Evolutionary conservation across 225 moss, liverwort and hornwort genomes (phyloP).

Genomic region (Pseudisothecium myosuroides): DNA sequence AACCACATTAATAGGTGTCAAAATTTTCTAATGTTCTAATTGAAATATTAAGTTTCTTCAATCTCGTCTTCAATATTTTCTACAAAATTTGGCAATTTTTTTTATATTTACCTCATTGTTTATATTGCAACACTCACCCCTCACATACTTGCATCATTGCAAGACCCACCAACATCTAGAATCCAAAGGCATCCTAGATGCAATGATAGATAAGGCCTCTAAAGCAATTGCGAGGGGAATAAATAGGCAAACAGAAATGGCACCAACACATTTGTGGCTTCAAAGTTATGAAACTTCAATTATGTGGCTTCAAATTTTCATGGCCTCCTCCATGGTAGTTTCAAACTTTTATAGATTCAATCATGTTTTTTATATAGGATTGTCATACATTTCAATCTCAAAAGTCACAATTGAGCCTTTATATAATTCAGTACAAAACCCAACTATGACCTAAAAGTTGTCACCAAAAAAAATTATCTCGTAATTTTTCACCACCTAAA

Average conservation of each 20-base stretch:
- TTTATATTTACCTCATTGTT: too few relatives aligned
- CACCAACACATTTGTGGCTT: not conserved
- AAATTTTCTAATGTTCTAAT: too few relatives aligned
- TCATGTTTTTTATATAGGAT: accelerated
- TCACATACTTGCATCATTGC: not conserved
- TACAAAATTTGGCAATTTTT: too few relatives aligned
- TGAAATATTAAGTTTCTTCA: too few relatives aligned
- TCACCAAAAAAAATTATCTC: too few relatives aligned
- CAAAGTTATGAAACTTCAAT: too few relatives aligned
- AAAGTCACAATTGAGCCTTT: not conserved
- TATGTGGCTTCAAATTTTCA: not conserved
- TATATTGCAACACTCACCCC: not conserved
- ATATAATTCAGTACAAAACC: accelerated
- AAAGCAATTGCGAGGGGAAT: not conserved
- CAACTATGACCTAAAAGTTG: too few relatives aligned
- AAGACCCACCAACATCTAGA: not conserved
- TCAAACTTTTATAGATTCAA: not conserved
- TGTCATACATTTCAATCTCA: not conserved
- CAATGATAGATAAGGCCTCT: too few relatives aligned
- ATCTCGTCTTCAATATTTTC: too few relatives aligned
- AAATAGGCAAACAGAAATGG: too few relatives aligned
- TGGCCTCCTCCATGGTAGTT: accelerated
- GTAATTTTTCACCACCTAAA: not conserved
- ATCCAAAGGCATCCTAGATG: too few relatives aligned
- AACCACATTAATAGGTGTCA: too few relatives aligned